Evolutionary conservation across 495 filamentous ascomycete genomes (phyloP).

Genomic region (Annulohypoxylon maeteangense): DNA sequence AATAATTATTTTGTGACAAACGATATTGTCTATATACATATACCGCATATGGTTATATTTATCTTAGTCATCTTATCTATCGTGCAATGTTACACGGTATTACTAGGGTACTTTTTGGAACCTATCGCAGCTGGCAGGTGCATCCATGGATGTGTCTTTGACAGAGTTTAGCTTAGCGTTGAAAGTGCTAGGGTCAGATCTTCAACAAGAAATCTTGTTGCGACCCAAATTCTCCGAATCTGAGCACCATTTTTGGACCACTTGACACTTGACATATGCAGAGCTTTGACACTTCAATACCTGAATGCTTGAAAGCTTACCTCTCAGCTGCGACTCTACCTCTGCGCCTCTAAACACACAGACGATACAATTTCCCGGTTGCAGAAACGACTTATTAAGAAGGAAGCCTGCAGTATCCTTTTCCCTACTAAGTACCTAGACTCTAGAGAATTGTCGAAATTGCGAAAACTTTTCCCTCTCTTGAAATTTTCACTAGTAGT

Average conservation of each 20-base stretch:
- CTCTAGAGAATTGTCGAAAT: not conserved
- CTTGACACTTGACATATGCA: conserved; percentile 9
- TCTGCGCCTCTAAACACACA: conserved; percentile 1
- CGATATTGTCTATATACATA: conserved; percentile 9
- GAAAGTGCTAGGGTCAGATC: conserved; percentile 11
- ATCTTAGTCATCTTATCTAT: not conserved
- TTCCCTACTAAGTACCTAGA: too few relatives aligned
- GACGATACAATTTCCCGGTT: not conserved
- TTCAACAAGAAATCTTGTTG: conserved; percentile 8
- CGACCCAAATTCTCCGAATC: conserved; percentile 37
- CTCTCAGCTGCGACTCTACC: not conserved
- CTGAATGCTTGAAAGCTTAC: not conserved
- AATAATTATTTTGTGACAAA: not conserved
- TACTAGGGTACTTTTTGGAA: not conserved
- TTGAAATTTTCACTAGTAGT: not conserved
- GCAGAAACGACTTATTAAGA: not conserved
- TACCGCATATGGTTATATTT: not conserved
- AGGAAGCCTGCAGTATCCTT: not conserved
- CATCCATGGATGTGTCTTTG: too few relatives aligned
- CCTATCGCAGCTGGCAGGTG: not conserved
- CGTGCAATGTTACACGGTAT: conserved; percentile 10
- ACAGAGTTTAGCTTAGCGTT: not conserved
- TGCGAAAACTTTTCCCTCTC: not conserved
- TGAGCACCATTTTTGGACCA: not conserved
- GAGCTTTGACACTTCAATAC: not conserved